Base-by-base conservation (phyloP, 2,329 filamentous ascomycete genomes). In the Ceratocystis smalleyi region DNA sequence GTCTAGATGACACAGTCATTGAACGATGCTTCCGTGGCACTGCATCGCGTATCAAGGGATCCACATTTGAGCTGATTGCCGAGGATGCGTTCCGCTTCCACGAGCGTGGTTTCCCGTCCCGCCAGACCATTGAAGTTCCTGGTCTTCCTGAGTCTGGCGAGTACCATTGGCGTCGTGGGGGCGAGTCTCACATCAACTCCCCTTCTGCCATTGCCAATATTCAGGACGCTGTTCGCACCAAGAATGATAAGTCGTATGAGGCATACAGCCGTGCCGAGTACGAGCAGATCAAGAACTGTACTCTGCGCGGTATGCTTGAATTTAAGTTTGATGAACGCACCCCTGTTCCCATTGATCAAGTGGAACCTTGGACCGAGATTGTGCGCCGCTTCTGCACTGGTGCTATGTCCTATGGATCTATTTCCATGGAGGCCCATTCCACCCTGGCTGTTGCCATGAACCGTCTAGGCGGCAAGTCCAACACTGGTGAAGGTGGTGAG, bases 181-280 rank as follows among this genome's bases (percentile, higher is more conserved):
- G 92, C 63, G 91, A 97, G 77, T 83, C 91, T 66, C 92, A 97
- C 76, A 83, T 97, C 76, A 97, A 97, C 76, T 91, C 96, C 71
- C 92, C 92, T 5, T 86, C 87, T 60, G 91, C 89, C 68, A 96
- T 97, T 77, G 92, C 92, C 72, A 96, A 96, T 75, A 90, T 97
- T 67, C 92, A 96, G 75, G 92, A 97, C 74, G 92, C 92, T 12
- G 92, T 96, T 17, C 88, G 92, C 66, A 92, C 87, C 68, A 96
- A 96, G 84, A 96, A 97, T 72, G 91, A 96, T 79, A 96, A 96
- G 78, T 96, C 92, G 0, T 97, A 96, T 75, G 91, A 96, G 76
- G 91, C 92, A 0, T 97, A 97, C 77, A 95, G 92, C 0, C 83
- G 87, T 68, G 88, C 90, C 1, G 91, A 94, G 74, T 95, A 96